phyloP scores from a whole-genome alignment of 129 eudicot genomes.

The Helianthus annuus region HanXRQr2.0-SUNRISE NC_035438.2:129505345-129505844 shows the following conservation, averaged over 20 bases:
- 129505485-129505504: neutral
- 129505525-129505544: neutral
- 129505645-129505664: slow-evolving; percentile 88
- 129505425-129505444: no score
- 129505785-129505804: neutral
- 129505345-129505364: no score
- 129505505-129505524: neutral
- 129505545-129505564: neutral
- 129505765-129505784: neutral
- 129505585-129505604: slow-evolving; percentile 92
- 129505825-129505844: neutral
- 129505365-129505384: no score
- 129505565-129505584: neutral
- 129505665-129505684: slow-evolving; percentile 85
- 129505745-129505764: neutral
- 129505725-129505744: slow-evolving; percentile 11
- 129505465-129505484: no score
- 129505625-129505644: slow-evolving; percentile 91
- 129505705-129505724: slow-evolving; percentile 35
- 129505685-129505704: slow-evolving; percentile 96
- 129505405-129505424: no score
- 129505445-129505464: no score
- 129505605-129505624: slow-evolving; percentile 95
- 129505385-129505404: no score
- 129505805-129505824: neutral